Evolutionary conservation across 495 filamentous ascomycete species (phyloP), one percentile per base, ranked within the genome.

Genomic region (Penicillium alfredii): DNA sequence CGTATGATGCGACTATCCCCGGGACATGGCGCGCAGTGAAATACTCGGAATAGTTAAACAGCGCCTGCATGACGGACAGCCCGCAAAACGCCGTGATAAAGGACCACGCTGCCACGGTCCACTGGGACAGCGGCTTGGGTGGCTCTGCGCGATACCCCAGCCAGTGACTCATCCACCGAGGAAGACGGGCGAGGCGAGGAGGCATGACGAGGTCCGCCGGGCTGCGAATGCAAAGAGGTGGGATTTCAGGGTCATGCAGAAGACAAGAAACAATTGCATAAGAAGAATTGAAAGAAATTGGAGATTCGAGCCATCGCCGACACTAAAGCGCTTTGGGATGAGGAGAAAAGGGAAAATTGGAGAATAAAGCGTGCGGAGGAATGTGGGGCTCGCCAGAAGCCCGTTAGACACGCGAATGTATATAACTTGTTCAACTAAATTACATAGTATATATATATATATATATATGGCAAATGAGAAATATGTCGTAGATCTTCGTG

Each of bases 51-150:
- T 65, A 59, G 30, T 55, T 49, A 30, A 63, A 65, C 20, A 63
- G 29, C 8, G 37, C 54, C 35, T 63, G 60, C 4, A 65, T 1
- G 11, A 60, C 42, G 1, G 46, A 54, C 2, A 63, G 56, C 27
- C 60, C 61, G 26, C 57, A 57, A 38, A 65, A 65, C 6, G 60
- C 45, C 2, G 50, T 38, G 4, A 65, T 47, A 27, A 65, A 61
- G 6, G 61, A 63, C 60, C 60, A 65, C 14, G 47, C 24, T 19
- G 50, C 57, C 20, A 51, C 15, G 26, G 40, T 38, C 25, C 51
- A 63, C 35, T 23, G 31, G 16, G 42, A 33, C 2, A 60, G 42
- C 8, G 53, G 56, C 22, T 49, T 54, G 2, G 51, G 50, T 11
- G 49, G 7, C 6, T 44, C 51, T 21, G 51, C 11, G 3, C 60